Conservation (phyloP, 2,329 filamentous ascomycete genomes). For the Fusarium sp. region DNA sequence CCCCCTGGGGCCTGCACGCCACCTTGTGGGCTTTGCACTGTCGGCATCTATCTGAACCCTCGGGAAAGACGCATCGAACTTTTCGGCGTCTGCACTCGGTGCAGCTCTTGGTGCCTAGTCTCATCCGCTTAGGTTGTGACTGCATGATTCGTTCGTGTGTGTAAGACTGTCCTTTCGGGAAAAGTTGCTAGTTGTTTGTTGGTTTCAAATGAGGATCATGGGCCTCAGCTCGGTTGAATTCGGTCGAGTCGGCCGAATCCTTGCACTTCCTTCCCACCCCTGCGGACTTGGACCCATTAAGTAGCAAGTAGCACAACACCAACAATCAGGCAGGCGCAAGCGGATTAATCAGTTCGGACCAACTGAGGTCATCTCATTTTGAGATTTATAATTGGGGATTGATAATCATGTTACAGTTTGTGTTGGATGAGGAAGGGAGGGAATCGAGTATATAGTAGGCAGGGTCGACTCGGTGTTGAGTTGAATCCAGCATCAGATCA, state of each 20-base stretch:
- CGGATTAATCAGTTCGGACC: conserved; percentile 4
- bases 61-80: conserved; percentile 55
- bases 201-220: neutral
- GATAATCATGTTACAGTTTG: neutral
- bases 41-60: conserved; percentile 51
- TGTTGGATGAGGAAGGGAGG: neutral
- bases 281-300: neutral
- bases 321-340: neutral
- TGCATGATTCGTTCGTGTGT: neutral
- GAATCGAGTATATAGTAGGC: neutral
- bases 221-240: neutral
- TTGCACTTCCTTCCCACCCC: neutral
- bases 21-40: conserved; percentile 55
- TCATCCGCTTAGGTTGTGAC: conserved; percentile 40
- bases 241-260: neutral
- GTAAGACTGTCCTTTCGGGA: neutral
- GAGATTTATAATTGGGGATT: neutral
- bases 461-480: neutral
- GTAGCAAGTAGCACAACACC: neutral
- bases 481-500: neutral
- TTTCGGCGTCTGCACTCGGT: conserved; percentile 58
- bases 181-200: neutral
- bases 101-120: conserved; percentile 48
- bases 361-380: neutral
- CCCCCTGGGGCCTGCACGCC: conserved; percentile 55